These are phyloP conservation scores for Melianthus villosus DNA, from an alignment of 441 rosid species.

Conservation along the genomic window DNA sequence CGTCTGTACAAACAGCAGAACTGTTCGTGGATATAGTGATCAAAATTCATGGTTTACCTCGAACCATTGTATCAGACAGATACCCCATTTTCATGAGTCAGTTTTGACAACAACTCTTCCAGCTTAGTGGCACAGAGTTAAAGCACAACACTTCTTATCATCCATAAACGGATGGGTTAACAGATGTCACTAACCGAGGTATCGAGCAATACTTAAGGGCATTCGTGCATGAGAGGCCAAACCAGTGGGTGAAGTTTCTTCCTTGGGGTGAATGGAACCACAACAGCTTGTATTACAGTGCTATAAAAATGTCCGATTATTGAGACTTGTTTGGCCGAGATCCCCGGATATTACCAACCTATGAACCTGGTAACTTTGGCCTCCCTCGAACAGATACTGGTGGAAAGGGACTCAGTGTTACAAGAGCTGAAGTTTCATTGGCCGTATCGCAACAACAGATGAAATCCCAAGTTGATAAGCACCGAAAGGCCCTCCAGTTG, in stretches of 20 bases:
- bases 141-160: not conserved
- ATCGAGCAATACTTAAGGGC: constrained; percentile 1
- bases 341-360: too few species aligned
- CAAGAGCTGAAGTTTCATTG: too few species aligned
- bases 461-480: too few species aligned
- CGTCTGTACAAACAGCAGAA: not conserved
- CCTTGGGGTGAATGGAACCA: too few species aligned
- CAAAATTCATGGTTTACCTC: not conserved
- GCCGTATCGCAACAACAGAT: too few species aligned
- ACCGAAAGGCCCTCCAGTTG: too few species aligned
- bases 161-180: not conserved
- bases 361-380: too few species aligned
- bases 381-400: too few species aligned
- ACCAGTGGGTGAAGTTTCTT: not conserved
- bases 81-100: not conserved
- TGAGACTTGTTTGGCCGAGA: too few species aligned
- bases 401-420: too few species aligned
- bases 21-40: not conserved
- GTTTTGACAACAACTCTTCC: not conserved
- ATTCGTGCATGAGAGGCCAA: not conserved
- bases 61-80: not conserved
- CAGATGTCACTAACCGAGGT: not conserved
- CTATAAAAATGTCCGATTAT: not conserved
- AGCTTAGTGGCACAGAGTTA: not conserved
- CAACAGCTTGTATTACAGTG: not conserved